A percentile compares a stretch with the other conserved stretches of the same genome.
These are phyloP conservation scores for Aspergillus tamarii DNA, from an alignment of 2,329 filamentous ascomycete genomes.

Conservation along the genomic window DNA sequence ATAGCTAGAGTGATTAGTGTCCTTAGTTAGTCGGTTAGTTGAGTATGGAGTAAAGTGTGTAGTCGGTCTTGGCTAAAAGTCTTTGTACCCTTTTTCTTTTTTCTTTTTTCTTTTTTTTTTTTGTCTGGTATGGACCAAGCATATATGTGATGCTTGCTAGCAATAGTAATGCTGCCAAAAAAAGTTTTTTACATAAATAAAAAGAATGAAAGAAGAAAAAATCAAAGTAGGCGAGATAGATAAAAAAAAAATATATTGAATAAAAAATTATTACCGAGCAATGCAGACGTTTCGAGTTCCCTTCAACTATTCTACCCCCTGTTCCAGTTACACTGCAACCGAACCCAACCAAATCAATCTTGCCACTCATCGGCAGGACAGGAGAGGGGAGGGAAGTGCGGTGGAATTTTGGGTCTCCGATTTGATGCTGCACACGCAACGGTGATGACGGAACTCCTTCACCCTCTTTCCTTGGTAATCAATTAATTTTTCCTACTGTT, in stretches of 20 bases:
- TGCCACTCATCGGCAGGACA: conserved; percentile 6
- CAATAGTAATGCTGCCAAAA: not conserved
- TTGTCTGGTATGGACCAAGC: not conserved
- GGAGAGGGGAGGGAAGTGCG: not conserved
- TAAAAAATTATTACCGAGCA: not conserved
- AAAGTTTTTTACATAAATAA: not conserved
- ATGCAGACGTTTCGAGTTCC: conserved; percentile 7
- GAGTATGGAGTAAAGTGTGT: not conserved
- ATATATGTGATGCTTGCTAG: not conserved
- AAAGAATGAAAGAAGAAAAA: not conserved
- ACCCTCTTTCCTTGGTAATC: not conserved
- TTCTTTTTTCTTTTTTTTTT: not conserved
- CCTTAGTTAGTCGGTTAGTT: not conserved
- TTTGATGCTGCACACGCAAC: conserved; percentile 4
- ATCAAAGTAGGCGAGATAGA: too few species aligned
- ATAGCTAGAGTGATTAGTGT: conserved; percentile 14
- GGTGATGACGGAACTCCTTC: not conserved
- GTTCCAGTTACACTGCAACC: conserved; percentile 10
- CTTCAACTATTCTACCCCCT: conserved; percentile 13
- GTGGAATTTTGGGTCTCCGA: not conserved
- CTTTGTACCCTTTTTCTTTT: not conserved
- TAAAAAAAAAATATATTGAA: not conserved
- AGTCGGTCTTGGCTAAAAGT: not conserved
- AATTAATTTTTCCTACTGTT: not conserved
- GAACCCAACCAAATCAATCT: conserved; percentile 2